These are phyloP conservation scores for Xylariaceae sp. DNA, from an alignment of 2,329 filamentous ascomycete species.

Conservation along the genomic window DNA sequence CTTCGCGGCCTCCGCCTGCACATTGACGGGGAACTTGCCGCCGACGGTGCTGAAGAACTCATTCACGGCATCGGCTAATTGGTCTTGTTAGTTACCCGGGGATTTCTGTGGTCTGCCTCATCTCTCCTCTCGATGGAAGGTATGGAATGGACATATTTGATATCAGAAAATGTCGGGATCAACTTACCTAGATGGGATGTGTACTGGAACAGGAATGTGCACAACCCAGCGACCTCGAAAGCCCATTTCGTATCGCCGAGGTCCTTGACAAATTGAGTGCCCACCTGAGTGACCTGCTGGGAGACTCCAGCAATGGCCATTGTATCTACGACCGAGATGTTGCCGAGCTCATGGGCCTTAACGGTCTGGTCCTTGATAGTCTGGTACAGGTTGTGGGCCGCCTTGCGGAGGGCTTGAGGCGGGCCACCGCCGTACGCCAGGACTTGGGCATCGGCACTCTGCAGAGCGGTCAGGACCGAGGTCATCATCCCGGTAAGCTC, in stretches of 20 bases:
- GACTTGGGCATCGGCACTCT: slow-evolving; percentile 10
- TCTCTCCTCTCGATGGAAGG: no score
- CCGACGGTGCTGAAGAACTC: slow-evolving; percentile 8
- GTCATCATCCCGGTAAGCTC: slow-evolving; percentile 4
- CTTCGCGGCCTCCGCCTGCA: slow-evolving; percentile 2
- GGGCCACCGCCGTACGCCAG: slow-evolving; percentile 6
- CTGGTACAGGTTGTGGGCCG: slow-evolving; percentile 4
- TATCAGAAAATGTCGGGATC: no score
- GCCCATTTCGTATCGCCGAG: slow-evolving; percentile 2
- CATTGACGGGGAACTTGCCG: slow-evolving; percentile 10
- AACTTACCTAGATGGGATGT: slow-evolving; percentile 7
- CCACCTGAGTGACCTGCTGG: slow-evolving; percentile 1
- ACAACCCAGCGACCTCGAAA: slow-evolving; percentile 9
- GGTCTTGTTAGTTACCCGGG: no score
- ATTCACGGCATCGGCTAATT: neutral
- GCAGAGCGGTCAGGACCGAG: slow-evolving; percentile 5
- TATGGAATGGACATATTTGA: no score
- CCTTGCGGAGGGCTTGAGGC: slow-evolving; percentile 6
- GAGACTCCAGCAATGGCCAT: slow-evolving; percentile 6
- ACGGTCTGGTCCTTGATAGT: slow-evolving; percentile 2
- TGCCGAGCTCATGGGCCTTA: neutral
- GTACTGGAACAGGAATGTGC: slow-evolving; percentile 5
- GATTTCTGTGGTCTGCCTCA: no score
- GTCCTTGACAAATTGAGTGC: slow-evolving; percentile 7
- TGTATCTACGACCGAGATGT: slow-evolving; percentile 14